A percentile compares a stretch with the other conserved stretches of the same genome.
These are phyloP conservation scores for Geranium rotundifolium DNA, from an alignment of 345 rosid species.

Conservation along the genomic window DNA sequence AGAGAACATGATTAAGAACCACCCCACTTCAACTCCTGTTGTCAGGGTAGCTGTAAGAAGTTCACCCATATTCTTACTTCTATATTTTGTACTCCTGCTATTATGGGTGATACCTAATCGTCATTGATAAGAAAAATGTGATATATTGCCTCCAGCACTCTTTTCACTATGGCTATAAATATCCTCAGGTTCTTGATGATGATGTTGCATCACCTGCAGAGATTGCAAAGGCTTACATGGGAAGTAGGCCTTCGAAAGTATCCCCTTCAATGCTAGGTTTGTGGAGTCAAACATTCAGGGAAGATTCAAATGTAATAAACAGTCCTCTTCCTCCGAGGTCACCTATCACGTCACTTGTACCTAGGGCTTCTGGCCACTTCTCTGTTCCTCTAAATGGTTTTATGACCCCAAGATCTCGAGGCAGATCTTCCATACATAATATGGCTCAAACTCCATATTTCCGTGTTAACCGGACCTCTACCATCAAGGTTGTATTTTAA, in stretches of 20 bases:
- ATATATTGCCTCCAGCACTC: neutral
- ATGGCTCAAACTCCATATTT: constrained; percentile 88
- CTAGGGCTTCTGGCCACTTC: constrained; percentile 37
- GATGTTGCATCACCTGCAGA: constrained; percentile 75
- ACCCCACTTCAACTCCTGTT: constrained; percentile 31
- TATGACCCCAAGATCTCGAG: constrained; percentile 65
- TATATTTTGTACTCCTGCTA: neutral
- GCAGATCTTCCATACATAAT: constrained; percentile 81
- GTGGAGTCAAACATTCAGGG: constrained; percentile 33
- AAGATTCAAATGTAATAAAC: constrained; percentile 29
- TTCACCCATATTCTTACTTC: neutral
- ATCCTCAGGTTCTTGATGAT: constrained; percentile 47
- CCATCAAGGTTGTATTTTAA: constrained; percentile 39
- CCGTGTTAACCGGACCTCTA: constrained; percentile 37
- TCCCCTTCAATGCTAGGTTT: constrained; percentile 42
- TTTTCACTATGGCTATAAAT: constrained; percentile 17
- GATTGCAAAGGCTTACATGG: constrained; percentile 97
- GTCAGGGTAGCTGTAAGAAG: constrained; percentile 35
- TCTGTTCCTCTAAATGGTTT: constrained; percentile 52
- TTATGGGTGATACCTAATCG: neutral
- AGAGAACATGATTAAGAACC: no score
- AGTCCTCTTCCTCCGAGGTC: constrained; percentile 28
- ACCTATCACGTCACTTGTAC: constrained; percentile 37
- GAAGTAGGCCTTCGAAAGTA: constrained; percentile 63
- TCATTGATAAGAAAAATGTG: neutral